A percentile compares a stretch with the other conserved stretches of the same genome.
phyloP scores from a whole-genome alignment of 129 eudicot species.

The Cynara cardunculus region DNA sequence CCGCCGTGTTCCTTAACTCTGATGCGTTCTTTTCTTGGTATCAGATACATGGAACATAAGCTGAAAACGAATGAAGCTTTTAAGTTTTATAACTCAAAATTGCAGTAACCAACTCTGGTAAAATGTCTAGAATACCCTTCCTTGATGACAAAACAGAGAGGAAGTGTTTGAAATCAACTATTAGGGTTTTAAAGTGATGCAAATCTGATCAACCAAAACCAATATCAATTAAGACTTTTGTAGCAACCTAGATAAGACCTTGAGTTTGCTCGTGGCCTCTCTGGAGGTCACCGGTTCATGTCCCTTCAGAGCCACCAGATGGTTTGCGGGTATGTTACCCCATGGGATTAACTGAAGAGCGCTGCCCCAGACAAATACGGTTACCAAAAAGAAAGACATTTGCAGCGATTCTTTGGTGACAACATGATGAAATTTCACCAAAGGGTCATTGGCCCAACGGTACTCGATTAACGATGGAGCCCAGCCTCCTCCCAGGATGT shows the following conservation, averaged over 20 bases:
- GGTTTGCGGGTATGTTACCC: too few relatives aligned
- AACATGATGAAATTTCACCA: not conserved
- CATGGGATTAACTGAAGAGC: too few relatives aligned
- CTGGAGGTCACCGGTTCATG: not conserved
- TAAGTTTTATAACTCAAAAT: not conserved
- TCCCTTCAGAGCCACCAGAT: too few relatives aligned
- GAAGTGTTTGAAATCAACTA: too few relatives aligned
- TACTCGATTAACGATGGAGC: too few relatives aligned
- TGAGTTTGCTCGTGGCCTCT: not conserved
- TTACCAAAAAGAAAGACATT: not conserved
- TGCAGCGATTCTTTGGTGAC: not conserved
- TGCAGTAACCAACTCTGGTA: not conserved
- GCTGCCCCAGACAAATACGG: too few relatives aligned
- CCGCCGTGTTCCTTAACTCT: slow-evolving; percentile 25
- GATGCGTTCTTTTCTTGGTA: slow-evolving; percentile 47
- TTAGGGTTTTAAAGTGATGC: not conserved
- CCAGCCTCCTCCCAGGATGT: too few relatives aligned
- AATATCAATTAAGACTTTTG: slow-evolving; percentile 1
- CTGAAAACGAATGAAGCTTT: slow-evolving; percentile 37
- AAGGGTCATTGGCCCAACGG: too few relatives aligned
- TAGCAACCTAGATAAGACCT: not conserved
- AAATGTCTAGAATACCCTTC: not conserved
- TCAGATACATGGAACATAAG: slow-evolving; percentile 82
- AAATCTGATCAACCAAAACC: not conserved
- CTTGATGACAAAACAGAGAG: not conserved